These are phyloP conservation scores for Pythium pyrilobum DNA, from an alignment of 352 stramenopile species.

Conservation along the genomic window DNA sequence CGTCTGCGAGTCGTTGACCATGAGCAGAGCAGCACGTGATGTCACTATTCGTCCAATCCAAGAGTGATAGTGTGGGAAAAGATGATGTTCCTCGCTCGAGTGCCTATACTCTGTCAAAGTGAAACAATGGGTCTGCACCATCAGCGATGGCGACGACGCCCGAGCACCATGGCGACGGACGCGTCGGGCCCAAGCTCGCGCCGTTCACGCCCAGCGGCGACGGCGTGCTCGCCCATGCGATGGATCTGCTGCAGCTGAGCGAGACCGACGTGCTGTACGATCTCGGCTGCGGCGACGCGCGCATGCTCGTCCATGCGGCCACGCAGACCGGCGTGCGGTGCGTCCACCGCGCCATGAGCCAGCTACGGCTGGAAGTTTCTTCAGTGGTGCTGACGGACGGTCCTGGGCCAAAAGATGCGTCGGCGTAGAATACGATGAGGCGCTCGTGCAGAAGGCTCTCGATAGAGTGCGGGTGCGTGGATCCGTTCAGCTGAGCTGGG, in stretches of 20 bases:
- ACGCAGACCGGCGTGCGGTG: conserved; percentile 37
- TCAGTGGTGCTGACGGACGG: not conserved
- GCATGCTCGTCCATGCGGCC: conserved; percentile 60
- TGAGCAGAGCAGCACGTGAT: not conserved
- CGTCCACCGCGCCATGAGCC: not conserved
- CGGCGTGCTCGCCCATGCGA: conserved; percentile 49
- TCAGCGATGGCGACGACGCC: not conserved
- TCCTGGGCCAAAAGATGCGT: conserved; percentile 33
- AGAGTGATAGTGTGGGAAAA: not conserved
- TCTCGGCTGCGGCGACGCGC: conserved; percentile 74
- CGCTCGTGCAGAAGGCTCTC: conserved; percentile 44
- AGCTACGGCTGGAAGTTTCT: not conserved
- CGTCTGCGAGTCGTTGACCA: not conserved
- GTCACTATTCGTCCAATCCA: conserved; percentile 1
- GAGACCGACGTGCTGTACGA: conserved; percentile 62
- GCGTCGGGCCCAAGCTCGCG: conserved; percentile 52
- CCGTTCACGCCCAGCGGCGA: conserved; percentile 76
- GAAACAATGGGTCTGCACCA: not conserved
- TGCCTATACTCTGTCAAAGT: not conserved
- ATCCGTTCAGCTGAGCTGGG: too few species aligned
- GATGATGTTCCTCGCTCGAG: not conserved
- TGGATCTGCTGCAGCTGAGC: conserved; percentile 59
- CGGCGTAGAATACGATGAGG: conserved; percentile 72
- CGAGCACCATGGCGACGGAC: not conserved
- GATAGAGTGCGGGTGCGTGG: conserved; percentile 33